phyloP scores from a whole-genome alignment of 495 filamentous ascomycete genomes.

The Penicillium malachiteum region DNA sequence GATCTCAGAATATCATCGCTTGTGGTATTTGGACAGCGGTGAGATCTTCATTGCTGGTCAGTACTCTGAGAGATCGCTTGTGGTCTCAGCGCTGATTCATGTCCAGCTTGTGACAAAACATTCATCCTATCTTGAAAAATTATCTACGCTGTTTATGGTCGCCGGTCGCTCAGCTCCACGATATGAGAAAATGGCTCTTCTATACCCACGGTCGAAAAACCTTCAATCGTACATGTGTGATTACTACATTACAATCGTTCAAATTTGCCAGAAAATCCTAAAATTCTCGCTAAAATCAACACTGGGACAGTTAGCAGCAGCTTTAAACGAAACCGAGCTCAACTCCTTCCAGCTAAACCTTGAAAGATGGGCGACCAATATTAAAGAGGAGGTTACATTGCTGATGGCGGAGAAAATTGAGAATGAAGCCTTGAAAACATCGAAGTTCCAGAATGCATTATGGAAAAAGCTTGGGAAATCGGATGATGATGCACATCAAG shows the following conservation, averaged over 20 bases:
- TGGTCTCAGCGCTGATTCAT: neutral
- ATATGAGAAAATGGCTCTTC: slow-evolving; percentile 37
- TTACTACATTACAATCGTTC: slow-evolving; percentile 44
- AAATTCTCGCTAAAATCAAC: slow-evolving; percentile 35
- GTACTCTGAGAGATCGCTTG: slow-evolving; percentile 1
- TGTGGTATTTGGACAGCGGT: slow-evolving; percentile 46
- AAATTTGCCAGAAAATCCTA: slow-evolving; percentile 37
- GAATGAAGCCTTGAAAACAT: slow-evolving; percentile 24
- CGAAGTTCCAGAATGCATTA: slow-evolving; percentile 1
- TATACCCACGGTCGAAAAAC: slow-evolving; percentile 39
- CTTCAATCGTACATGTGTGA: slow-evolving; percentile 40
- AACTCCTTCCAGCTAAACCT: slow-evolving; percentile 35
- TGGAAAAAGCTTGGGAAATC: slow-evolving; percentile 26
- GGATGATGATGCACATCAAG: slow-evolving; percentile 22
- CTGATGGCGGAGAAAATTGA: slow-evolving; percentile 29
- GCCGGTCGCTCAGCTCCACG: slow-evolving; percentile 40
- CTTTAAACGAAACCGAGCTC: slow-evolving; percentile 8
- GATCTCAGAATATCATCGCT: slow-evolving; percentile 45
- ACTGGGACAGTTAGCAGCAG: slow-evolving; percentile 29
- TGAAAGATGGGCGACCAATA: slow-evolving; percentile 34
- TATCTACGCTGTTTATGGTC: slow-evolving; percentile 42
- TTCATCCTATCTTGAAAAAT: slow-evolving; percentile 36
- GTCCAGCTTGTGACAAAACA: neutral
- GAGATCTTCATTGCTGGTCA: slow-evolving; percentile 38
- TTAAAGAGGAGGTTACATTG: slow-evolving; percentile 37